Conservation (phyloP, 305 asterid species). For the Fraxinus albicans region DNA sequence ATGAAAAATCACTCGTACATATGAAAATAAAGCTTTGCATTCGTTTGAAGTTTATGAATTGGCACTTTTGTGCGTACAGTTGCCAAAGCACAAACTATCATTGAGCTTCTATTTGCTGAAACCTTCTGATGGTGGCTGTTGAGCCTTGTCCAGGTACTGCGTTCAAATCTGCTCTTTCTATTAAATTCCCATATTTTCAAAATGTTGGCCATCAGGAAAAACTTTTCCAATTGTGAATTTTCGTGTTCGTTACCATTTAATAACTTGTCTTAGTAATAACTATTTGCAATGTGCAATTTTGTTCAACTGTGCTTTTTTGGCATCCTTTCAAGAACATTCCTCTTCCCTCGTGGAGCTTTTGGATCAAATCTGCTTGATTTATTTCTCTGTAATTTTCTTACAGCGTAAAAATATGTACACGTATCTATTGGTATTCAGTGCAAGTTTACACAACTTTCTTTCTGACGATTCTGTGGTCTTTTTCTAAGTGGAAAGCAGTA, state of each 20-base stretch:
- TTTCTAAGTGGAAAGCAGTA: not conserved
- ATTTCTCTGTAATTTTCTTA: not conserved
- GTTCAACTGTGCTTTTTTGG: not conserved
- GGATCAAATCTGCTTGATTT: not conserved
- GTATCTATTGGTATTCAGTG: not conserved
- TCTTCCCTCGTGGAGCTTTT: not conserved
- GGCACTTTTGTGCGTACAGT: conserved; percentile 22
- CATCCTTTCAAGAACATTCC: not conserved
- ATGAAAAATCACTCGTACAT: conserved; percentile 22
- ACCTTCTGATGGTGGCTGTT: conserved; percentile 13
- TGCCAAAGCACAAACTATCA: conserved; percentile 20
- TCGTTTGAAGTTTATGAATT: conserved; percentile 26
- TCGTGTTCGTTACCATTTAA: not conserved
- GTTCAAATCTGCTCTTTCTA: not conserved
- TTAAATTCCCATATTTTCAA: not conserved
- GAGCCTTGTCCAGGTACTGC: conserved; percentile 42
- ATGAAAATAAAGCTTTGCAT: conserved; percentile 22
- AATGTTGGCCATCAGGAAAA: not conserved
- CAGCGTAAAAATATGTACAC: not conserved
- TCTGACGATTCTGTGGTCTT: not conserved
- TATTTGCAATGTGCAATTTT: not conserved
- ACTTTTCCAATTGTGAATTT: not conserved
- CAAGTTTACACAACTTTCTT: not conserved
- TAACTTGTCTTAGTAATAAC: not conserved
- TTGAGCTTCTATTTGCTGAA: conserved; percentile 26